Conservation (phyloP, 441 rosid genomes). For the Brassica hybrid region DNA sequence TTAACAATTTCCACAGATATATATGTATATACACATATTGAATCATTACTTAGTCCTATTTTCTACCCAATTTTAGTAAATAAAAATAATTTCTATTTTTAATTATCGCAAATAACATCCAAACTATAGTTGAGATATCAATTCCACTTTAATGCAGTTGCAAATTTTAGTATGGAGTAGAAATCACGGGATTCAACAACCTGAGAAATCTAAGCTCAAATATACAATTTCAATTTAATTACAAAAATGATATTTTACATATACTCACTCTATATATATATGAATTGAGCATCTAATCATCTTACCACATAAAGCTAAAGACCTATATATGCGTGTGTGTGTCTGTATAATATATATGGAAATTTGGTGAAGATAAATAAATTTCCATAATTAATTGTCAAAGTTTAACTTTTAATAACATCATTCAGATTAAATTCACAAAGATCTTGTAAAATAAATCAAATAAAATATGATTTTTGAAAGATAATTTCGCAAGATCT, state of each 20-base stretch:
- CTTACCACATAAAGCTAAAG: background rate
- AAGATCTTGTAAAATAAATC: background rate
- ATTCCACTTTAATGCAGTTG: constrained; percentile 26
- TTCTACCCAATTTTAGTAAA: background rate
- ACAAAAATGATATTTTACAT: background rate
- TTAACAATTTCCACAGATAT: constrained; percentile 20
- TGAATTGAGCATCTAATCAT: constrained; percentile 10
- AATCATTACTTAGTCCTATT: background rate
- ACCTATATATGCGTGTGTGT: background rate
- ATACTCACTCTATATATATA: background rate
- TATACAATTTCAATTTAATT: background rate
- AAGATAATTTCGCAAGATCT: background rate
- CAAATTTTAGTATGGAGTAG: constrained; percentile 17
- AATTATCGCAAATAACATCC: background rate
- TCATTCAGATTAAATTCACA: constrained; percentile 1
- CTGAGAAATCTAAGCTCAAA: background rate
- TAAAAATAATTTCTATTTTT: background rate
- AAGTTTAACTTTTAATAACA: background rate
- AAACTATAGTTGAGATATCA: constrained; percentile 27
- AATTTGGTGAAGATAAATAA: background rate
- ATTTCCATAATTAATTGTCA: background rate
- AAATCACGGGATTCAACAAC: constrained; percentile 30
- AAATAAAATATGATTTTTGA: background rate
- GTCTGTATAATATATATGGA: background rate
- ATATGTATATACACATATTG: background rate